These are phyloP conservation scores for Gossypium thurberi DNA, from an alignment of 345 rosid species.

Conservation along the genomic window DNA sequence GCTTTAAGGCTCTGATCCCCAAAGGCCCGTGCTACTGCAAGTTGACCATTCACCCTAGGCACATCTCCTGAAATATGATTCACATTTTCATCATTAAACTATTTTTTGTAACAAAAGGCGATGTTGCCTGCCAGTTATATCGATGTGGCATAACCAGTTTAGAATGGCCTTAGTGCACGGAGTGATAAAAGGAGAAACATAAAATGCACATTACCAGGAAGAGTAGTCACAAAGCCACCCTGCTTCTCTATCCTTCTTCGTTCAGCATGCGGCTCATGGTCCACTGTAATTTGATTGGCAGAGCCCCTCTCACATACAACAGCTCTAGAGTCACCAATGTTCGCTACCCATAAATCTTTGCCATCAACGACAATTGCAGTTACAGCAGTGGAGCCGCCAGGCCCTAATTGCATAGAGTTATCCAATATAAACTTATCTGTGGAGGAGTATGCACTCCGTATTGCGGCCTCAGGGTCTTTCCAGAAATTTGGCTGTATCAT, in stretches of 20 bases:
- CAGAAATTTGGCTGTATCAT: conserved; percentile 38
- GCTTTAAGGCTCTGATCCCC: conserved; percentile 62
- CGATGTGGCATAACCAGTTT: not conserved
- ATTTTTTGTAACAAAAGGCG: too few relatives aligned
- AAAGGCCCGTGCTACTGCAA: conserved; percentile 56
- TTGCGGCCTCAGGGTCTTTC: conserved; percentile 38
- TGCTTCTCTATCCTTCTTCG: conserved; percentile 42
- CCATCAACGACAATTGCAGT: conserved; percentile 55
- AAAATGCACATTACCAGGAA: conserved; percentile 30
- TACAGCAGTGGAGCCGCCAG: conserved; percentile 63
- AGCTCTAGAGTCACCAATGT: conserved; percentile 54
- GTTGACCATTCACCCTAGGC: conserved; percentile 56
- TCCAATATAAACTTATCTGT: conserved; percentile 45
- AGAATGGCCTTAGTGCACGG: not conserved
- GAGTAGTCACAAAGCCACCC: conserved; percentile 52
- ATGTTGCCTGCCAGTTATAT: not conserved
- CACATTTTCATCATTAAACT: conserved; percentile 3
- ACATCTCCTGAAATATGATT: conserved; percentile 46
- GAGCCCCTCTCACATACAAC: conserved; percentile 49
- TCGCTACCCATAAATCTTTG: conserved; percentile 58
- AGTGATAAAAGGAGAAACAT: not conserved
- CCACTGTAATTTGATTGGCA: conserved; percentile 50
- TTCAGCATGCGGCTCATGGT: conserved; percentile 46
- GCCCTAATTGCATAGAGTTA: conserved; percentile 45
- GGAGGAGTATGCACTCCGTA: conserved; percentile 40